Percentiles rank a stretch among this genome's conserved stretches.
Conservation (phyloP, 129 eudicot genomes). For the Helichrysum umbraculigerum region DNA sequence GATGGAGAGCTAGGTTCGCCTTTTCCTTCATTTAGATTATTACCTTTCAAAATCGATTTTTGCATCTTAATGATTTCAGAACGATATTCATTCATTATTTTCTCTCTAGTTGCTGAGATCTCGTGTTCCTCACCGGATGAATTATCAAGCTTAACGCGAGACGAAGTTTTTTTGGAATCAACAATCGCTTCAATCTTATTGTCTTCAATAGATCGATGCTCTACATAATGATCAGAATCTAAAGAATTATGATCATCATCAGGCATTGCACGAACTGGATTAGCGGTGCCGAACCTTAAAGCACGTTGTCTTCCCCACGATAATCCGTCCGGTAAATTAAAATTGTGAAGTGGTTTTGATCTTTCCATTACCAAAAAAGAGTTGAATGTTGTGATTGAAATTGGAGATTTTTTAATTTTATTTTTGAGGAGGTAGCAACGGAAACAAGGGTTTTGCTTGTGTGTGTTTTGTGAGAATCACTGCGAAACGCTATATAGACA, state of each 20-base stretch:
- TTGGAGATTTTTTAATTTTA: not conserved
- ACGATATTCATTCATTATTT: slow-evolving; percentile 52
- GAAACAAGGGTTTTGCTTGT: slow-evolving; percentile 24
- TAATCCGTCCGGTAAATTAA: slow-evolving; percentile 41
- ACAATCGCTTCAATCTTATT: not conserved
- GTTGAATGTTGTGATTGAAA: not conserved
- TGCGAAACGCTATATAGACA: slow-evolving; percentile 24
- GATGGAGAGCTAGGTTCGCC: slow-evolving; percentile 20
- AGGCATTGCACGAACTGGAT: slow-evolving; percentile 34
- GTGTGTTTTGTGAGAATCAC: slow-evolving; percentile 16
- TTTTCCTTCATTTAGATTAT: slow-evolving; percentile 7
- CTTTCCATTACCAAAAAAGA: slow-evolving; percentile 31
- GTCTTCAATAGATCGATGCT: not conserved
- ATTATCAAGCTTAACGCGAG: not conserved
- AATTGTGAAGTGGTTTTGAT: slow-evolving; percentile 53
- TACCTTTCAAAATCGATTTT: slow-evolving; percentile 45
- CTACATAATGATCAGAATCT: slow-evolving; percentile 16
- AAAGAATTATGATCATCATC: slow-evolving; percentile 23
- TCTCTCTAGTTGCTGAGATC: slow-evolving; percentile 53
- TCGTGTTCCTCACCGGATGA: slow-evolving; percentile 29
- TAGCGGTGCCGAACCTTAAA: slow-evolving; percentile 46
- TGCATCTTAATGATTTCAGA: slow-evolving; percentile 52
- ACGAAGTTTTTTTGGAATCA: not conserved
- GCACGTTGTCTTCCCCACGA: slow-evolving; percentile 60
- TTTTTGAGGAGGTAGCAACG: not conserved